Evolutionary conservation across 768 basidiomycete species (phyloP), one percentile per base, ranked within the genome.

Genomic region (Boletus rubescentipes): DNA sequence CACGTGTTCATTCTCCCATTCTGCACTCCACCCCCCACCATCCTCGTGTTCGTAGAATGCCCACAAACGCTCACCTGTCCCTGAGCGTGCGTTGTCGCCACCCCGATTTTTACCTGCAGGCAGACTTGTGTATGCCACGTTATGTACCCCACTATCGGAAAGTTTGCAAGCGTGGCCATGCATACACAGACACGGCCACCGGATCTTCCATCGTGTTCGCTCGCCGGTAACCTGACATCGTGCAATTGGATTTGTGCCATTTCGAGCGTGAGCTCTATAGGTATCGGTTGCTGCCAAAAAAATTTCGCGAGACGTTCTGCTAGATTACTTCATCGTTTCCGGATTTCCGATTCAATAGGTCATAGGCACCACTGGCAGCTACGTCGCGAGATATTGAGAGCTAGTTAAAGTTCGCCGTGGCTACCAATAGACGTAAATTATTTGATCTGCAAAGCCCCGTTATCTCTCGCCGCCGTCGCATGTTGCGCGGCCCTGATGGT

Each of bases 131-230:
- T 58, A 49, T n/a, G 42, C 50, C 64, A 67, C 55, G 58, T 46
- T 36, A 52, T 34, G 48, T 49, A 29, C 46, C 20, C 36, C 44
- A 32, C 34, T 34, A 50, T 51, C 43, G 43, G 43, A 50, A 48
- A 52, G 45, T 20, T 49, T 31, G 20, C 55, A 32, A 40, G 38
- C 21, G 18, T n/a, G 36, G 49, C 44, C 51, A 64, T 30, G 30
- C 35, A n/a, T n/a, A 42, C 54, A 46, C 29, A 15, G 2, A 44
- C 59, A 65, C 40, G 62, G 45, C 59, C 46, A 44, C 41, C 65
- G 65, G 64, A 67, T 67, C 64, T 57, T 59, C 16, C 58, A 55
- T 55, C 65, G 55, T 61, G 59, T 58, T 53, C 31, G 50, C 54
- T 59, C 51, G 6, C 32, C 56, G 54, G 62, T n/a, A 44, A 54